Percentiles rank a stretch among this genome's conserved stretches.
Conservation (phyloP, 176 grass and related monocot genomes). For the Miscanthus lutarioriparius region DNA sequence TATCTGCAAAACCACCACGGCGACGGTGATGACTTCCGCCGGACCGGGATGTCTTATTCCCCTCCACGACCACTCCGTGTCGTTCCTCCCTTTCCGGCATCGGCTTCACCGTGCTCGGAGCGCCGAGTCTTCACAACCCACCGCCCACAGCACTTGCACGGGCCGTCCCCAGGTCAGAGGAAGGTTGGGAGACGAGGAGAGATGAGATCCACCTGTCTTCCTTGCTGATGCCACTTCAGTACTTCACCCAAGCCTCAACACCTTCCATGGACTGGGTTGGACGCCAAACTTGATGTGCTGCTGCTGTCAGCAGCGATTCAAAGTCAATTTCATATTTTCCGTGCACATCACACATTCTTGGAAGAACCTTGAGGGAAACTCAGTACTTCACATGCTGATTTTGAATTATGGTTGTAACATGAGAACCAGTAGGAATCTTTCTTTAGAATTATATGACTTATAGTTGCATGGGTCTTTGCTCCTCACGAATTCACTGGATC, state of each 20-base stretch:
- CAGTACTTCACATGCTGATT: background rate
- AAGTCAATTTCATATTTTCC: background rate
- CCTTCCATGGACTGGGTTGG: too few species aligned
- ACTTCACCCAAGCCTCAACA: background rate
- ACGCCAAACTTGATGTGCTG: background rate
- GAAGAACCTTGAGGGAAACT: background rate
- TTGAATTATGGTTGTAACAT: background rate
- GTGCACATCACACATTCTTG: background rate
- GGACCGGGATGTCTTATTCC: background rate
- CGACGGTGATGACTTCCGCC: background rate
- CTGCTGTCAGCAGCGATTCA: background rate
- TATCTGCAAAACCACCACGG: background rate
- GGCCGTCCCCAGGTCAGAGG: constrained; percentile 26
- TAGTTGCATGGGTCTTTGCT: background rate
- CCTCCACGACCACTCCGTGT: background rate
- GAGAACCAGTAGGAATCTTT: background rate
- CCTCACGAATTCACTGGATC: background rate
- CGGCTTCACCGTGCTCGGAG: too few species aligned
- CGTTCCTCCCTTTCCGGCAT: background rate
- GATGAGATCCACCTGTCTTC: background rate
- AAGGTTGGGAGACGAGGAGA: background rate
- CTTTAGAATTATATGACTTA: background rate
- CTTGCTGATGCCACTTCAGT: background rate
- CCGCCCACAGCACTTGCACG: constrained; percentile 31
- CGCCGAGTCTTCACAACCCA: background rate